Percentiles rank a stretch among this genome's conserved stretches.
phyloP scores from a whole-genome alignment of 2,329 filamentous ascomycete species.

The Ceratocystis eucalypticola region DNA sequence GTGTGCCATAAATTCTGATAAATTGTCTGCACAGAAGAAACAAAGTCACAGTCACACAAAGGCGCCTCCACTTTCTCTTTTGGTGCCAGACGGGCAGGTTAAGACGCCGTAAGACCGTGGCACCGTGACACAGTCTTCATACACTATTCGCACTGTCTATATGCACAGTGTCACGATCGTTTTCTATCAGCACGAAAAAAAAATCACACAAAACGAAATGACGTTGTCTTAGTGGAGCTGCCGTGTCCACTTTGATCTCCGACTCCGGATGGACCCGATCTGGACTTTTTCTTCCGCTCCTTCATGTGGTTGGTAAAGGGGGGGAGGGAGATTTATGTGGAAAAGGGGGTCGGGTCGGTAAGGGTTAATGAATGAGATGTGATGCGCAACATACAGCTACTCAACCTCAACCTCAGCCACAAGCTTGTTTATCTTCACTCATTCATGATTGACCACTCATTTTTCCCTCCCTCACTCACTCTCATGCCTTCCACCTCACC shows the following conservation, averaged over 20 bases:
- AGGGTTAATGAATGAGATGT: not conserved
- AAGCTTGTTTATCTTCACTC: not conserved
- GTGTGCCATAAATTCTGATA: too few relatives aligned
- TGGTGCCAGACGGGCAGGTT: not conserved
- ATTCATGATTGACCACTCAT: not conserved
- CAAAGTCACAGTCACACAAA: not conserved
- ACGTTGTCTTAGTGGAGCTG: conserved; percentile 5
- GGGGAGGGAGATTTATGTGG: not conserved
- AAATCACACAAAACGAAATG: not conserved
- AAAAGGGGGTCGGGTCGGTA: not conserved
- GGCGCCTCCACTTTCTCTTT: conserved; percentile 1
- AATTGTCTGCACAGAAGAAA: not conserved
- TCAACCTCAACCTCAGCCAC: not conserved
- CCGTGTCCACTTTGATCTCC: conserved; percentile 12
- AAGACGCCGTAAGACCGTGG: not conserved
- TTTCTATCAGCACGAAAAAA: not conserved
- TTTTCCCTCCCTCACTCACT: not conserved
- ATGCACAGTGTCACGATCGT: conserved; percentile 3
- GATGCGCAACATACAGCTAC: not conserved
- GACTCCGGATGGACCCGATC: conserved; percentile 13
- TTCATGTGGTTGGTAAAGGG: not conserved
- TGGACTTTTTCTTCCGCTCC: not conserved
- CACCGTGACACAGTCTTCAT: not conserved
- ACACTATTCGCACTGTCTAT: not conserved
- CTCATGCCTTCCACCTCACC: not conserved